phyloP scores from a whole-genome alignment of 306 rosid species.

The Dalbergia cochinchinensis region DNA sequence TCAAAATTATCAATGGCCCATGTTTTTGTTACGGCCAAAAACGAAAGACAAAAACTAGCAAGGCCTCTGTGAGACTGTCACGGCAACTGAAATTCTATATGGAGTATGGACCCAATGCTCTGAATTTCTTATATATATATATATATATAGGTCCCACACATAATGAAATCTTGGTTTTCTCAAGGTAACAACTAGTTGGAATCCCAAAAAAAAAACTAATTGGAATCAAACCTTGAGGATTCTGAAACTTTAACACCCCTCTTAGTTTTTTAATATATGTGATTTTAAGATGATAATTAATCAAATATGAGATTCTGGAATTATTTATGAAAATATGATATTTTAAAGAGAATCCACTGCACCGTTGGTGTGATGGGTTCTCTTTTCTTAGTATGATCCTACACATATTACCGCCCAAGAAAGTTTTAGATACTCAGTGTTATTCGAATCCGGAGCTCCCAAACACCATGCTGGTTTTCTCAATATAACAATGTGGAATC shows the following conservation, averaged over 20 bases:
- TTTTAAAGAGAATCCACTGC: too few species aligned
- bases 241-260: background rate
- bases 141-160: background rate
- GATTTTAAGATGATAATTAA: too few species aligned
- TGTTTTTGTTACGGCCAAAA: too few species aligned
- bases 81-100: background rate
- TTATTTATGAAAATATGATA: too few species aligned
- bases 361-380: too few species aligned
- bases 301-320: too few species aligned
- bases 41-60: background rate
- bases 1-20: background rate
- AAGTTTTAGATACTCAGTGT: background rate
- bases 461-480: background rate
- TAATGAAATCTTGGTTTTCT: background rate
- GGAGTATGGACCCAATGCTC: background rate
- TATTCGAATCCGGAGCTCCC: background rate
- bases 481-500: background rate
- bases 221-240: background rate
- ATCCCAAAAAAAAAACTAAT: background rate
- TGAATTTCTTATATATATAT: background rate
- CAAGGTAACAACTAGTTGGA: background rate
- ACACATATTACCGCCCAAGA: background rate
- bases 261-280: too few species aligned
- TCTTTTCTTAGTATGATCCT: background rate
- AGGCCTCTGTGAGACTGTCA: constrained; percentile 10